phyloP scores from a whole-genome alignment of 2,329 filamentous ascomycete species.

The Fusarium phyllophilum region DNA sequence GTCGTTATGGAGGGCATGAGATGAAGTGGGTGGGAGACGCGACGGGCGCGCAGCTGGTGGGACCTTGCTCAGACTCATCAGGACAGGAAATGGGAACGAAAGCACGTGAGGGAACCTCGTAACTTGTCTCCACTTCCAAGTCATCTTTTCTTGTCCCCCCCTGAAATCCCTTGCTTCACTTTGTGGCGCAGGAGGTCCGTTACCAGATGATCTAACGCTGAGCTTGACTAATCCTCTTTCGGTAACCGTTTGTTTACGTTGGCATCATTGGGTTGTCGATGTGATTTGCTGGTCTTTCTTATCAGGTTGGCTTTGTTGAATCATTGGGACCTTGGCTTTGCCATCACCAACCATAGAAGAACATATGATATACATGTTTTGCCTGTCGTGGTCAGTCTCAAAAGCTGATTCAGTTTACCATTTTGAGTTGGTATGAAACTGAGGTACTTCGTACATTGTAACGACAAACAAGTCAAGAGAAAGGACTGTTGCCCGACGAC shows the following conservation, averaged over 20 bases:
- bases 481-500: background rate
- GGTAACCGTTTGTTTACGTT: constrained; percentile 21
- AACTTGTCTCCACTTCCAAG: constrained; percentile 23
- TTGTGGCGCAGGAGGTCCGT: constrained; percentile 26
- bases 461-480: background rate
- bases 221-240: constrained; percentile 14
- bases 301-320: background rate
- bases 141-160: constrained; percentile 30
- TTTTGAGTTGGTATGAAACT: background rate
- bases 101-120: constrained; percentile 53
- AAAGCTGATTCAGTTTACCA: background rate
- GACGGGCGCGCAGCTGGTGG: constrained; percentile 55
- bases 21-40: constrained; percentile 56
- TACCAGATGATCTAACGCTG: background rate
- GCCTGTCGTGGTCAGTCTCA: background rate
- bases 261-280: background rate
- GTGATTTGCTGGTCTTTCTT: background rate
- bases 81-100: constrained; percentile 58
- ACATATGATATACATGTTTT: background rate
- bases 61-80: constrained; percentile 43
- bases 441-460: no score
- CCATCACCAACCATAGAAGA: background rate
- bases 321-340: background rate
- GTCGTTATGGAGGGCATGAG: constrained; percentile 50
- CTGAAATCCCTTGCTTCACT: constrained; percentile 26